Evolutionary conservation across 1,284 basidiomycete genomes (phyloP), one percentile per base, ranked within the genome.

Genomic region (Malassezia pachydermatis): DNA sequence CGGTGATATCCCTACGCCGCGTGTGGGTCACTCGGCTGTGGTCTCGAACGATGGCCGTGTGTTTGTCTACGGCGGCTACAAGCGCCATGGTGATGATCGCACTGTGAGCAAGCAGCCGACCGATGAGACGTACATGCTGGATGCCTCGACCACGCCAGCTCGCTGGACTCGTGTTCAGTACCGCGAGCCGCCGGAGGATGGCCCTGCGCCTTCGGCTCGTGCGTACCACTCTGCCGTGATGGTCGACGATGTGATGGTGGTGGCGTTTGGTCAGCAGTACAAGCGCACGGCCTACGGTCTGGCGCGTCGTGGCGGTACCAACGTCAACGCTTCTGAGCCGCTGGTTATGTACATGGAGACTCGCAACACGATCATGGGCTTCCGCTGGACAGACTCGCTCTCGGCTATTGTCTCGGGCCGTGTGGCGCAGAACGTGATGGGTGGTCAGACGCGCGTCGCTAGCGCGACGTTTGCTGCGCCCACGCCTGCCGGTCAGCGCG

Each of bases 221-320:
- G 71, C 71, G 0, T 74, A 58, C 54, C 73, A 74, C 49, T 59
- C 65, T 8, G 63, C 71, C 3, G 61, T 63, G 9, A 52, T 67
- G 50, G 55, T 63, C 10, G 54, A 50, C 8, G 47, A 63, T 8
- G 59, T 63, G 5, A 53, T 73, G 40, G 53, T 74, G 20, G 54
- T 65, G 22, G 64, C 61, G 1, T 74, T 73, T 40, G 73, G 62
- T 10, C 47, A 55, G 49, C 45, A 52, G 37, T 24, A 38, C 32
- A 14, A 32, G 29, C 40, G 45, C 36, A 49, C 43, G 5, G 41
- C 43, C 27, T 52, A 36, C 16, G 40, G 38, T 22, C 38, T 51
- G 16, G 38, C 52, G 28, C 50, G 52, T 24, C 41, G 53, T 17
- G 46, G 36, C 20, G 41, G 49, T 28, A 34, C 39, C n/a, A 42